Conservation (phyloP, 352 stramenopile genomes). For the Pythium vanterpoolii region DNA sequence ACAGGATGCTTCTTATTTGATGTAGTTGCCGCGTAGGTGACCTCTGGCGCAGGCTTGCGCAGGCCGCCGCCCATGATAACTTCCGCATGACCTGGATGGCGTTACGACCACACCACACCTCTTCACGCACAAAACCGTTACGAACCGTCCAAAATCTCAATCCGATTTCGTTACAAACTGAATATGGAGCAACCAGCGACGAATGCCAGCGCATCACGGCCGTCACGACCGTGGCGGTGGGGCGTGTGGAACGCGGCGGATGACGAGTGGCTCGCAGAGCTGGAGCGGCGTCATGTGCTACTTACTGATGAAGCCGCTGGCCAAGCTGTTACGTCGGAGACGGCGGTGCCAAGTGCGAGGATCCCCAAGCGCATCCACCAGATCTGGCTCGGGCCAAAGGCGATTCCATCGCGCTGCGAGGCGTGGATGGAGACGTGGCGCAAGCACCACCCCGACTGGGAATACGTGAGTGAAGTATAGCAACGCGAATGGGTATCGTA, state of each 20-base stretch:
- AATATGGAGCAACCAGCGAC: not conserved
- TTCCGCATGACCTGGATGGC: not conserved
- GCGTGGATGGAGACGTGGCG: conserved; percentile 46
- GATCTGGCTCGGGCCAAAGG: conserved; percentile 54
- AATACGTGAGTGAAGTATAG: conserved; percentile 12
- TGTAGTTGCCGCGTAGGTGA: conserved; percentile 8
- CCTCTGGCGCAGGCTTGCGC: conserved; percentile 29
- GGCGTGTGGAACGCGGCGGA: conserved; percentile 34
- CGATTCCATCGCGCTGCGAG: conserved; percentile 28
- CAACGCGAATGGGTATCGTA: conserved; percentile 4
- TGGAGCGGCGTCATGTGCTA: conserved; percentile 21
- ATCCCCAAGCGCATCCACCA: conserved; percentile 42
- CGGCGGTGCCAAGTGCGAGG: not conserved
- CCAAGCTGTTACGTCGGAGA: not conserved
- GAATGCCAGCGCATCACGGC: not conserved
- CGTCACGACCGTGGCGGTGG: conserved; percentile 26
- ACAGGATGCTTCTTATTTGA: not conserved
- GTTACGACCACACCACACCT: not conserved
- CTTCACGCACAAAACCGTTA: conserved; percentile 10
- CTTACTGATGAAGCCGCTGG: not conserved
- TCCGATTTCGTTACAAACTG: not conserved
- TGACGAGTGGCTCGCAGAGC: conserved; percentile 23
- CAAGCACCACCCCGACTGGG: conserved; percentile 35
- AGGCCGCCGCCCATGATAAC: conserved; percentile 35
- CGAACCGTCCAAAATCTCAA: not conserved